A percentile compares a stretch with the other conserved stretches of the same genome.
Evolutionary conservation across 257 asterid genomes (phyloP).

Genomic region (Thymus mandschuricus): DNA sequence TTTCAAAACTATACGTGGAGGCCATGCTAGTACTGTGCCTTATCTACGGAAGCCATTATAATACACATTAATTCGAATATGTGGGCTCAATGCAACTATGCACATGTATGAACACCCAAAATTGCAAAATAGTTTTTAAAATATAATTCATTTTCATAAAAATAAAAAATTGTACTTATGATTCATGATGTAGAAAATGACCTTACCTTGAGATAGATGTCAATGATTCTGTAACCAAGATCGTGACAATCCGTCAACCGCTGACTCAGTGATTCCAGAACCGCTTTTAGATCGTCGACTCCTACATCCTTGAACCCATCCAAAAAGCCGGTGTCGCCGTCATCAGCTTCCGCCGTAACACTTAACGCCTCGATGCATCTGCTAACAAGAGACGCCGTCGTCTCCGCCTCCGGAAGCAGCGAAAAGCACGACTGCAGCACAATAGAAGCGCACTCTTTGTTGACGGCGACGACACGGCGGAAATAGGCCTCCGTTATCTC

Average conservation of each 20-base stretch:
- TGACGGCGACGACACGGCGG: constrained; percentile 53
- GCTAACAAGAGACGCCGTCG: constrained; percentile 59
- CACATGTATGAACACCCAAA: no score
- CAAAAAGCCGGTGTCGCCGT: constrained; percentile 44
- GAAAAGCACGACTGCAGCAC: constrained; percentile 64
- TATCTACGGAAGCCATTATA: no score
- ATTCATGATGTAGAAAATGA: not conserved
- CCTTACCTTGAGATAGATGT: constrained; percentile 66
- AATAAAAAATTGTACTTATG: not conserved
- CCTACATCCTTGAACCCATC: constrained; percentile 45
- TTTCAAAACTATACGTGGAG: no score
- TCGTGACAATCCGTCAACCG: constrained; percentile 66
- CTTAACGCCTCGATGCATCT: constrained; percentile 77
- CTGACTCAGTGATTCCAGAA: constrained; percentile 59
- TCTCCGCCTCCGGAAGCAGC: constrained; percentile 82
- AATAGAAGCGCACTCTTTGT: constrained; percentile 52
- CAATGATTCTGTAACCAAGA: constrained; percentile 67
- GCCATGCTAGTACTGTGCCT: no score
- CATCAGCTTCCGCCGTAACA: constrained; percentile 48
- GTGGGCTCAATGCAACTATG: no score
- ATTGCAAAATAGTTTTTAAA: no score
- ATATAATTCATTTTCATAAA: no score
- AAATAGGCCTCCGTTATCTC: constrained; percentile 72
- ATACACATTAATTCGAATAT: no score
- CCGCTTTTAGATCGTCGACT: constrained; percentile 50